Percentiles rank a stretch among this genome's conserved stretches.
phyloP scores from a whole-genome alignment of 208 protist species.

The Trypanosoma cruzi region DNA sequence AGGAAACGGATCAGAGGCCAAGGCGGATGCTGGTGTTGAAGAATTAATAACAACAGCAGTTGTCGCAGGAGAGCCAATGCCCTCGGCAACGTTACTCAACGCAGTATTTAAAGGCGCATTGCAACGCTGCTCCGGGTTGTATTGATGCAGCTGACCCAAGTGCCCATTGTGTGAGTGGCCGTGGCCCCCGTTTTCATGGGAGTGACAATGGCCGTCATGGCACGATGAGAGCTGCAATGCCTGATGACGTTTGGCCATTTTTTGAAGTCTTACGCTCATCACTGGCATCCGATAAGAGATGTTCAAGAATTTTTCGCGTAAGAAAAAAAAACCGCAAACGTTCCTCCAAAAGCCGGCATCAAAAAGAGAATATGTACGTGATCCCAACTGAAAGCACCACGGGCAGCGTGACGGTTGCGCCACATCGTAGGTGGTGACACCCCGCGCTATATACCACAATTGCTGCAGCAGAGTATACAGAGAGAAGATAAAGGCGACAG shows the following conservation, averaged over 20 bases:
- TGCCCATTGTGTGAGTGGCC: conserved; percentile 6
- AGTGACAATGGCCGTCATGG: conserved; percentile 13
- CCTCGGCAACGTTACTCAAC: not conserved
- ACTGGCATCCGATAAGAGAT: conserved; percentile 50
- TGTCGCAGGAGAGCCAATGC: not conserved
- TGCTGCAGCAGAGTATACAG: conserved; percentile 40
- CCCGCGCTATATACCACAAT: conserved; percentile 45
- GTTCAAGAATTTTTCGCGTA: conserved; percentile 33
- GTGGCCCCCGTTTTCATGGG: conserved; percentile 22
- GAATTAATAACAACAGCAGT: not conserved
- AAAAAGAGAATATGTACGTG: conserved; percentile 66
- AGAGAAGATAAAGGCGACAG: conserved; percentile 43
- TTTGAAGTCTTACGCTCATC: conserved; percentile 53
- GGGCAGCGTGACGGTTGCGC: conserved; percentile 41
- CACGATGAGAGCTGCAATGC: conserved; percentile 28
- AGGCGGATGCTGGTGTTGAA: not conserved
- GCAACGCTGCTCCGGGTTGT: not conserved
- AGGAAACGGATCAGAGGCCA: not conserved
- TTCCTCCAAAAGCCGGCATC: conserved; percentile 55
- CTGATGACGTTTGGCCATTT: conserved; percentile 50
- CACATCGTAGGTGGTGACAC: conserved; percentile 78
- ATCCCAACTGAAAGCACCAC: conserved; percentile 72
- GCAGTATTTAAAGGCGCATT: not conserved
- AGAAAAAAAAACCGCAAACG: conserved; percentile 47
- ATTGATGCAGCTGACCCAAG: not conserved